Conservation (phyloP, 495 filamentous ascomycete genomes). For the Cryomyces minteri region DNA sequence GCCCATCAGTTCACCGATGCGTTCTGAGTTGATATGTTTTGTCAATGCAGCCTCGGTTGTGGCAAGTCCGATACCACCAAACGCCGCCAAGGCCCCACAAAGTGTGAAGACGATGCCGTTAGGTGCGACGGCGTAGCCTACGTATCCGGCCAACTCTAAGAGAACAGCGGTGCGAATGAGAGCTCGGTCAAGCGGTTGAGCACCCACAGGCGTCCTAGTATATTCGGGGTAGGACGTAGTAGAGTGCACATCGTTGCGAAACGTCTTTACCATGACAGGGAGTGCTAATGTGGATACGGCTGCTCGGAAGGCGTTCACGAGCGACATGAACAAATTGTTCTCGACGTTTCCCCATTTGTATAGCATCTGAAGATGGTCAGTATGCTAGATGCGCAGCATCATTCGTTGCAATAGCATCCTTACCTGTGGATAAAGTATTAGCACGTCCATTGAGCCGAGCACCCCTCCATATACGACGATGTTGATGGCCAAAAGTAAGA, state of each 20-base stretch:
- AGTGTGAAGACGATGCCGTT: constrained; percentile 2
- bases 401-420: too few relatives aligned
- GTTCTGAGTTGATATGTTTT: background rate
- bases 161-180: background rate
- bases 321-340: background rate
- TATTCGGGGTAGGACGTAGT: background rate
- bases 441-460: too few relatives aligned
- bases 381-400: too few relatives aligned
- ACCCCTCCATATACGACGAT: too few relatives aligned
- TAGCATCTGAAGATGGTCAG: too few relatives aligned
- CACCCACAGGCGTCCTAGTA: background rate
- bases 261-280: background rate
- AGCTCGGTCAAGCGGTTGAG: background rate
- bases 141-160: constrained; percentile 1
- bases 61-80: constrained; percentile 2
- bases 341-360: too few relatives aligned
- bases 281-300: constrained; percentile 1
- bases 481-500: too few relatives aligned
- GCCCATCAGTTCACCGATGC: constrained; percentile 1
- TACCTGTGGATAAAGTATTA: too few relatives aligned
- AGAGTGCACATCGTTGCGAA: background rate
- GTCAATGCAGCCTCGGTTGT: constrained; percentile 1
- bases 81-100: background rate
- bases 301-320: constrained; percentile 1
- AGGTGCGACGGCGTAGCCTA: constrained; percentile 1